These are phyloP conservation scores for Leishmania turanica DNA, from an alignment of 208 protist species.

Conservation along the genomic window DNA sequence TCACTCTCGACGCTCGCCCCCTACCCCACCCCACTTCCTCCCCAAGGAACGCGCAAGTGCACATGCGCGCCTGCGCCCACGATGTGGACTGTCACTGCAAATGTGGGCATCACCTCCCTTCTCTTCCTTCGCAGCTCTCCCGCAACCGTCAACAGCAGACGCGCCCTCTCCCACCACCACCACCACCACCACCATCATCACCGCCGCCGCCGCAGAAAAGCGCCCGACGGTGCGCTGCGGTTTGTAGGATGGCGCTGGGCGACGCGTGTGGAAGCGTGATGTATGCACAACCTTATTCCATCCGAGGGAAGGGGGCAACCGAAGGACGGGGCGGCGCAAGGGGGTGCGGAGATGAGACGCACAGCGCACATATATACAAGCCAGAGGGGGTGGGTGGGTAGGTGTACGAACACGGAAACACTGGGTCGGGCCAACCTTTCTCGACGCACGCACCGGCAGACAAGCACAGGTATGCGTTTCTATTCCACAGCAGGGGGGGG, in stretches of 20 bases:
- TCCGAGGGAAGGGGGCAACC: too few species aligned
- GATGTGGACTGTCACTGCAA: neutral
- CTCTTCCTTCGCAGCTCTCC: neutral
- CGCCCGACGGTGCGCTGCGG: too few species aligned
- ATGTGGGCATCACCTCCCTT: neutral
- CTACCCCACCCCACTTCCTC: too few species aligned
- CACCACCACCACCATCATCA: too few species aligned
- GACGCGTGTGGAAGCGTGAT: neutral
- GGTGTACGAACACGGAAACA: neutral
- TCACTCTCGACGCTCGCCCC: neutral
- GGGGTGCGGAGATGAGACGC: too few species aligned
- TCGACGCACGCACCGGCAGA: neutral
- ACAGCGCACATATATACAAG: too few species aligned
- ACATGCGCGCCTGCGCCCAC: neutral
- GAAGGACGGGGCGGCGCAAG: neutral
- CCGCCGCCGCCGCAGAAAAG: too few species aligned
- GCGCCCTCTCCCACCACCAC: too few species aligned
- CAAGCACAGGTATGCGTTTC: neutral
- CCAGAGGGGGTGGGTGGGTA: too few species aligned
- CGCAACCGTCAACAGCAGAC: too few species aligned
- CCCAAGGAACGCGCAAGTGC: neutral
- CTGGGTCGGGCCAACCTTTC: neutral
- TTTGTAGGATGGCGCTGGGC: neutral
- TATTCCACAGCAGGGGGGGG: neutral
- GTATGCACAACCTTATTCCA: neutral